Conservation (phyloP, 768 basidiomycete species). For the Boletus edulis region DNA sequence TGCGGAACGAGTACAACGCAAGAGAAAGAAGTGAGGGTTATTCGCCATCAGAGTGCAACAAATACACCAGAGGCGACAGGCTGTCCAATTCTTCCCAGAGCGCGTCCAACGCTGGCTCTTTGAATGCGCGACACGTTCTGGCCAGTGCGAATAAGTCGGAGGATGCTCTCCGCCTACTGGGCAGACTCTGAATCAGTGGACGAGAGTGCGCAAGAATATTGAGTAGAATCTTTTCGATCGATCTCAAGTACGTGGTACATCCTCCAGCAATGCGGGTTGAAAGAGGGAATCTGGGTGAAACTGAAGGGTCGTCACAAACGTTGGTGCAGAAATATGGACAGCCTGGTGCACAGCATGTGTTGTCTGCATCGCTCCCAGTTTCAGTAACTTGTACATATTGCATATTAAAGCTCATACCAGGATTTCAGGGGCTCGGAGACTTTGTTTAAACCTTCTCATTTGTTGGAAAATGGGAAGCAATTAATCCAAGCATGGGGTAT, state of each 20-base stretch:
- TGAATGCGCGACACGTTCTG: neutral
- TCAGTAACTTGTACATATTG: too few species aligned
- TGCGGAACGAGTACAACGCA: neutral
- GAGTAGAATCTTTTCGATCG: neutral
- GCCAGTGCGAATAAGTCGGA: neutral
- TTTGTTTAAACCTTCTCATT: too few species aligned
- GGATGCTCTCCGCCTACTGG: neutral
- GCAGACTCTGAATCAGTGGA: neutral
- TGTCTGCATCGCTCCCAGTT: too few species aligned
- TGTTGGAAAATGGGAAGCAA: too few species aligned
- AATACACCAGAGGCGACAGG: neutral
- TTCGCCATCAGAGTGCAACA: neutral
- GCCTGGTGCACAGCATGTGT: too few species aligned
- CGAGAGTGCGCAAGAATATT: neutral
- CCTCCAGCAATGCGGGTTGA: too few species aligned
- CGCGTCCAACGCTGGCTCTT: neutral
- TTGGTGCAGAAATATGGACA: too few species aligned
- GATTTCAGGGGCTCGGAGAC: too few species aligned
- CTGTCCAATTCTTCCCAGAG: neutral
- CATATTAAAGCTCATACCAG: too few species aligned
- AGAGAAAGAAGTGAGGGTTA: neutral
- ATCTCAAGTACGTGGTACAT: neutral
- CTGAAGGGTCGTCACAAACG: too few species aligned
- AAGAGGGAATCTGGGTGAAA: too few species aligned
- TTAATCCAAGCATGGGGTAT: too few species aligned